Percentiles rank a stretch among this genome's conserved stretches.
phyloP scores from a whole-genome alignment of 139 green algal species.

The Mesotaenium endlicherianum region DNA sequence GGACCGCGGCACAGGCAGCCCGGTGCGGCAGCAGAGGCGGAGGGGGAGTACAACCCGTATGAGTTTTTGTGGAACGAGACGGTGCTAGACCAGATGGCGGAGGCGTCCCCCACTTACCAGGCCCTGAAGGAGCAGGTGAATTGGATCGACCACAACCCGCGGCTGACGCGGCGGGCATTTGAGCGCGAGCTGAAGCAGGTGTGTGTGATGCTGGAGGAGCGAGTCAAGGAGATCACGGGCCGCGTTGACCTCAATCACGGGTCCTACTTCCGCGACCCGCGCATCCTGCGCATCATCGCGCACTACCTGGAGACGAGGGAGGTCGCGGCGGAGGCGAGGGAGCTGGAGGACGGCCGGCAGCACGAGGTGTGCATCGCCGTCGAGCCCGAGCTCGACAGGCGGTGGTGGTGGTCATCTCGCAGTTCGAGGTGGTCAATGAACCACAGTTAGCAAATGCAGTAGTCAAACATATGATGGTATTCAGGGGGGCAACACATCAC shows the following conservation, averaged over 20 bases:
- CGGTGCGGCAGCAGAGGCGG: not conserved
- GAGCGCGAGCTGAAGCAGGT: conserved; percentile 17
- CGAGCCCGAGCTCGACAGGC: too few species aligned
- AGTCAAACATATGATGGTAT: too few species aligned
- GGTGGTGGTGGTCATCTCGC: too few species aligned
- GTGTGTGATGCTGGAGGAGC: conserved; percentile 27
- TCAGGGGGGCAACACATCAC: too few species aligned
- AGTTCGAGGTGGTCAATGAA: too few species aligned
- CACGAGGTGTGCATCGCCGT: too few species aligned
- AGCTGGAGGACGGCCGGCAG: not conserved
- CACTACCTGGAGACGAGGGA: conserved; percentile 1
- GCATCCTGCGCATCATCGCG: conserved; percentile 3
- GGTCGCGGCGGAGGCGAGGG: not conserved
- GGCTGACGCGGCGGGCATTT: not conserved
- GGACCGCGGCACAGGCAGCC: too few species aligned
- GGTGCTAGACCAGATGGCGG: not conserved
- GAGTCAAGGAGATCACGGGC: conserved; percentile 2
- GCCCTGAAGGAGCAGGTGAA: not conserved
- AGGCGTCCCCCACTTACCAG: not conserved
- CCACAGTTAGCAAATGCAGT: too few species aligned
- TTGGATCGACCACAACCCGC: conserved; percentile 8
- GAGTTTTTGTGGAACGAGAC: conserved; percentile 7
- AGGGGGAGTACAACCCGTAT: too few species aligned
- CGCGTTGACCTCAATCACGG: conserved; percentile 9
- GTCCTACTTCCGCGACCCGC: conserved; percentile 18